These are phyloP conservation scores for Acanthamoeba quina DNA, from an alignment of 208 protist genomes.

Conservation along the genomic window DNA sequence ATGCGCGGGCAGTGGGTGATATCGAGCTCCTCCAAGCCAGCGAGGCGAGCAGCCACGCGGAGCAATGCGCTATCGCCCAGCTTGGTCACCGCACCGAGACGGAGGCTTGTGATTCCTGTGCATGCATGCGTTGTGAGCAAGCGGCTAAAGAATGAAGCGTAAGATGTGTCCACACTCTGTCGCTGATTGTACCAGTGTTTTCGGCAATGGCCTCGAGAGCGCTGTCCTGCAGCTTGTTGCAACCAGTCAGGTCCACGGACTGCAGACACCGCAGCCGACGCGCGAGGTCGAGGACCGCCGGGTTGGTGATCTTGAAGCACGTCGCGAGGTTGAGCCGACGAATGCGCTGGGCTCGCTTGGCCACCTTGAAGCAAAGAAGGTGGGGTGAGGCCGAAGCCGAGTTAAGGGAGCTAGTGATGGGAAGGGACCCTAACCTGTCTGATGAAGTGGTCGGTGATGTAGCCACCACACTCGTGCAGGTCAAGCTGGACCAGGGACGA, in stretches of 20 bases:
- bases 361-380: not conserved
- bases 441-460: constrained; percentile 48
- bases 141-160: not conserved
- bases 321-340: constrained; percentile 4
- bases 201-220: constrained; percentile 25
- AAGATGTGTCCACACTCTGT: not conserved
- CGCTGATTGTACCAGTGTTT: not conserved
- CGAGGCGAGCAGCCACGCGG: not conserved
- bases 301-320: constrained; percentile 64
- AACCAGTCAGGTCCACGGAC: constrained; percentile 46
- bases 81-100: not conserved
- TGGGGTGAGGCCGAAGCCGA: too few species aligned
- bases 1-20: constrained; percentile 28
- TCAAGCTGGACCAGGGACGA: constrained; percentile 41
- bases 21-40: constrained; percentile 61
- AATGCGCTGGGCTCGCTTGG: not conserved
- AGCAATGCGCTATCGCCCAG: constrained; percentile 21
- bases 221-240: constrained; percentile 61
- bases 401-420: not conserved
- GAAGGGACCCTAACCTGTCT: not conserved
- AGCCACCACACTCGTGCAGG: constrained; percentile 28
- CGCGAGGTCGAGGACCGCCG: constrained; percentile 7
- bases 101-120: constrained; percentile 23
- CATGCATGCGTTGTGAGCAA: not conserved
- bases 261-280: not conserved